Conservation (phyloP, 2,329 filamentous ascomycete species). For the Chaetomium olivaceum region DNA sequence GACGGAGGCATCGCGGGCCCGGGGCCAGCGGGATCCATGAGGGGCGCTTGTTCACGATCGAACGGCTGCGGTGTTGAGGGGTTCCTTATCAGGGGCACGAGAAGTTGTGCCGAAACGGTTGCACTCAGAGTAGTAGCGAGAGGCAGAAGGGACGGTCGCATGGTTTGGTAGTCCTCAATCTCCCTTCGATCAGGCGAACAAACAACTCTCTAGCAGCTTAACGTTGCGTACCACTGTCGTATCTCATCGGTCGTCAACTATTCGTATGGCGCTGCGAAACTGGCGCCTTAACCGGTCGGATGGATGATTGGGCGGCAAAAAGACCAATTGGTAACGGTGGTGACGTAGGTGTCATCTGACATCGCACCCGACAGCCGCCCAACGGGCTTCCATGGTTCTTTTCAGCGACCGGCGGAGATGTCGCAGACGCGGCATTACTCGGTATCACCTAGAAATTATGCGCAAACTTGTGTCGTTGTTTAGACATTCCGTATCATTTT, state of each 20-base stretch:
- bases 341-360: slow-evolving; percentile 29
- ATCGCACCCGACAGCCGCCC: neutral
- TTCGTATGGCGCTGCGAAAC: neutral
- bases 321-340: neutral
- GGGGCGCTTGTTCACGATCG: slow-evolving; percentile 35
- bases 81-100: slow-evolving; percentile 28
- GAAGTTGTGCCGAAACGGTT: slow-evolving; percentile 31
- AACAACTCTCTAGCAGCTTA: neutral
- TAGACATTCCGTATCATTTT: neutral
- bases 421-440: neutral
- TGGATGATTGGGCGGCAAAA: slow-evolving; percentile 16
- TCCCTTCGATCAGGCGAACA: neutral
- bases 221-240: neutral
- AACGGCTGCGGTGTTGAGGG: slow-evolving; percentile 27
- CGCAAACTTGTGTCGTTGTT: neutral
- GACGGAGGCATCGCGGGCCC: slow-evolving; percentile 34
- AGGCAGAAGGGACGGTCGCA: slow-evolving; percentile 26
- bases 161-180: slow-evolving; percentile 14
- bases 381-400: neutral
- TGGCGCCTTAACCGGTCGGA: neutral
- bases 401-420: neutral
- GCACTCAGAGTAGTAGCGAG: slow-evolving; percentile 27
- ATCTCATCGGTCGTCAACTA: neutral
- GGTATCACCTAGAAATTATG: neutral
- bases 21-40: slow-evolving; percentile 37